phyloP scores from a whole-genome alignment of 768 basidiomycete species.

The Podaxis pistillaris region DNA sequence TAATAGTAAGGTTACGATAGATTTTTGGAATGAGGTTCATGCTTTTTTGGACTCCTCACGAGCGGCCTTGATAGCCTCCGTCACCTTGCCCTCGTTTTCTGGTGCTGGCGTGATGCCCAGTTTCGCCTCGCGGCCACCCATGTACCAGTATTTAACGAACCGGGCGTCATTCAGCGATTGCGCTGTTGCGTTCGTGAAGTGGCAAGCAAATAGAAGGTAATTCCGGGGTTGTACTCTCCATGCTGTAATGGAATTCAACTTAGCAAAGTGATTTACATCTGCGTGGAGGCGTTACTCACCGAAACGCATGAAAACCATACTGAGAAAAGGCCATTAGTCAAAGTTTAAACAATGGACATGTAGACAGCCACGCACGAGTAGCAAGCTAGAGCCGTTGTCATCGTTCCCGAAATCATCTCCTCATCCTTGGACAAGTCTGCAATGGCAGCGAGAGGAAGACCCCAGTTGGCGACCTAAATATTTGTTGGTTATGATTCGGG shows the following conservation, averaged over 20 bases:
- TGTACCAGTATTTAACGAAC: slow-evolving; percentile 89
- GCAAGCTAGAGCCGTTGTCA: slow-evolving; percentile 85
- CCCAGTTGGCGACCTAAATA: slow-evolving; percentile 93
- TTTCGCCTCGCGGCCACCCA: slow-evolving; percentile 82
- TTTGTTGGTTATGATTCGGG: slow-evolving; percentile 18
- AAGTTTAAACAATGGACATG: neutral
- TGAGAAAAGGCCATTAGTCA: slow-evolving; percentile 21
- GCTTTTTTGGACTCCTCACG: slow-evolving; percentile 39
- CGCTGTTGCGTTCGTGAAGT: slow-evolving; percentile 86
- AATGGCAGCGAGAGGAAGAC: slow-evolving; percentile 91
- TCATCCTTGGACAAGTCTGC: slow-evolving; percentile 92
- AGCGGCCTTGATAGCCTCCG: slow-evolving; percentile 48
- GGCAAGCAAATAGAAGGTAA: slow-evolving; percentile 93
- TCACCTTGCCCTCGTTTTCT: slow-evolving; percentile 39
- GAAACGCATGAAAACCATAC: slow-evolving; percentile 92
- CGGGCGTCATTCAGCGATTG: slow-evolving; percentile 82
- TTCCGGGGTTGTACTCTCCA: slow-evolving; percentile 97
- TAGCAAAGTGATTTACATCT: neutral
- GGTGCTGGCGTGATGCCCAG: slow-evolving; percentile 34
- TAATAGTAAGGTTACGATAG: slow-evolving; percentile 16
- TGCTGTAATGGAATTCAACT: slow-evolving; percentile 42
- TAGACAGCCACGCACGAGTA: slow-evolving; percentile 77
- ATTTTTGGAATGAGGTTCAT: slow-evolving; percentile 19
- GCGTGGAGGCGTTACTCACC: slow-evolving; percentile 45
- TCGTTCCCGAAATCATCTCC: slow-evolving; percentile 94